Base-by-base conservation (phyloP, 192 early-diverging fungal genomes). In the Linnemannia zychae region DNA sequence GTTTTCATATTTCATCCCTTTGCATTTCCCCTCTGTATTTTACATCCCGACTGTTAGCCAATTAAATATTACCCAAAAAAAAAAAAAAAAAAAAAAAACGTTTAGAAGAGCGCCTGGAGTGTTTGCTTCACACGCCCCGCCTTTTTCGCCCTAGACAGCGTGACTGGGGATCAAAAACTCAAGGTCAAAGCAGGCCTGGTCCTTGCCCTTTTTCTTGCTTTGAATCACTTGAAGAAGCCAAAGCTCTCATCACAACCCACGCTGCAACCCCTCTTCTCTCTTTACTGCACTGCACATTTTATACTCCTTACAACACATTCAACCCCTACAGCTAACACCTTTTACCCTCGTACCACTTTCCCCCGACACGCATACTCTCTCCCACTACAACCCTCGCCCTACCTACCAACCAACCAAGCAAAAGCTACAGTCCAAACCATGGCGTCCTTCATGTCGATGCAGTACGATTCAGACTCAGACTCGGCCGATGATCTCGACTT, bases 381-480 rank as follows among this genome's bases (percentile, higher is more conserved):
- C 20, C n/a, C 24, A 60, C 22, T 7, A 22, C 22, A 5, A 60
- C 53, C 53, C 0, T 24, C 48, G 1, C 16, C 53, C 53, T 24
- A 53, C 50, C 22, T 24, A 6, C 52, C 72, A 37, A 50, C 7
- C 38, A 70, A 70, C 34, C n/a, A 31, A 20, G 2, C 31, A 34
- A 74, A 17, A 74, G 53, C 16, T 22, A 75, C n/a, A n/a, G n/a
- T 44, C 9, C 40, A 44, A 44, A 44, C 12, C 60, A 85, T 85
- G 83, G 69, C 83, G 31, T 66, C 77, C 6, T 85, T 85, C 37
- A 71, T 85, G 77, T 70, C 72, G 68, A 79, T 85, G 74, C 73
- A 79, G 74, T 85, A 85, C 36, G 77, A 79, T 76, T 85, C 83
- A 53, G 83, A 85, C 74, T 85, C 83, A 65, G 83, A 85, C 74